Percentiles rank a stretch among this genome's conserved stretches.
These are phyloP conservation scores for Skeletonema grethae DNA, from an alignment of 108 stramenopile species.

Conservation along the genomic window DNA sequence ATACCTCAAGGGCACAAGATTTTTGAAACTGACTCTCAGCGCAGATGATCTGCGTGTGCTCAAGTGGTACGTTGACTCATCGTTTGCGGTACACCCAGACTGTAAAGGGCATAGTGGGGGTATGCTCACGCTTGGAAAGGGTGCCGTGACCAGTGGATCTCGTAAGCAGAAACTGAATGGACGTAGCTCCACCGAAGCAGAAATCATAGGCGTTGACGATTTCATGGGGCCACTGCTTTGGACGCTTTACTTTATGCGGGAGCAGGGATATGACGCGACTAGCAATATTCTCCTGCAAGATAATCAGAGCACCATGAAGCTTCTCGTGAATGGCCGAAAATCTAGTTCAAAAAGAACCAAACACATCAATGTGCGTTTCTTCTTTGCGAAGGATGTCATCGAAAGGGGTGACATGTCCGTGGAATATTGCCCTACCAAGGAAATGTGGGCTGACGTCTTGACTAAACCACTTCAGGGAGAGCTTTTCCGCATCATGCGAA, in stretches of 20 bases:
- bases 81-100: slow-evolving; percentile 38
- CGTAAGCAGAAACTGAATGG: background rate
- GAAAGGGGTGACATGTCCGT: slow-evolving; percentile 20
- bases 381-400: slow-evolving; percentile 47
- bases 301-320: slow-evolving; percentile 49
- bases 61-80: slow-evolving; percentile 29
- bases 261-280: slow-evolving; percentile 41
- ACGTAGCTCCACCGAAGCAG: background rate
- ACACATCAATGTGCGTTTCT: slow-evolving; percentile 53
- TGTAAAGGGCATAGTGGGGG: slow-evolving; percentile 46
- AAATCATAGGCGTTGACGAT: slow-evolving; percentile 24
- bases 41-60: slow-evolving; percentile 1
- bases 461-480: slow-evolving; percentile 43
- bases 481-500: background rate
- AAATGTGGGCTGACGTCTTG: slow-evolving; percentile 40
- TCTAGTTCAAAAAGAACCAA: slow-evolving; percentile 48
- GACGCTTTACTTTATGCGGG: slow-evolving; percentile 45
- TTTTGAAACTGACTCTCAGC: slow-evolving; percentile 11
- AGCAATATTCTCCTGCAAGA: slow-evolving; percentile 46
- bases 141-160: slow-evolving; percentile 8
- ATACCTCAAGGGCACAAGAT: slow-evolving; percentile 35
- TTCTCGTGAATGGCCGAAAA: slow-evolving; percentile 26
- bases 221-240: slow-evolving; percentile 38
- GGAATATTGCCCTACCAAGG: slow-evolving; percentile 13
- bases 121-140: slow-evolving; percentile 36